These are phyloP conservation scores for Boletus rubescentipes DNA, from an alignment of 768 basidiomycete species.

Conservation along the genomic window DNA sequence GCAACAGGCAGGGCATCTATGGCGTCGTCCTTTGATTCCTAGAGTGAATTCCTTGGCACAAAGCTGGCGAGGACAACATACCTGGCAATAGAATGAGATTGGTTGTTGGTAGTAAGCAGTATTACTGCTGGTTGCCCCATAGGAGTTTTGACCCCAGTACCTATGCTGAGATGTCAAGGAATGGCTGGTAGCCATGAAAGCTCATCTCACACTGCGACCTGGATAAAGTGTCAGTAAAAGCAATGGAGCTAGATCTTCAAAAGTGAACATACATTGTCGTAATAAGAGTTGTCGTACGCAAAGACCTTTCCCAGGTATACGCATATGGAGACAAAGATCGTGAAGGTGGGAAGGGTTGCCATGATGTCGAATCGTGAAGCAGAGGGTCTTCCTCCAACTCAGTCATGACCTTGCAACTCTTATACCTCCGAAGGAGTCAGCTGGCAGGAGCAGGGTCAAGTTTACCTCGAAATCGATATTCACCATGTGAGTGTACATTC, in stretches of 20 bases:
- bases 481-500: slow-evolving; percentile 11
- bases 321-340: slow-evolving; percentile 1
- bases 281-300: slow-evolving; percentile 57
- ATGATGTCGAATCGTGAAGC: slow-evolving; percentile 9
- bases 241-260: background rate
- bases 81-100: slow-evolving; percentile 64
- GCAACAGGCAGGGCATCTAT: slow-evolving; percentile 70
- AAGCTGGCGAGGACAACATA: slow-evolving; percentile 22
- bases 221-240: slow-evolving; percentile 6
- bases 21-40: slow-evolving; percentile 50
- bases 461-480: background rate
- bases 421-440: slow-evolving; percentile 14
- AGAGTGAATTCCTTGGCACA: slow-evolving; percentile 3
- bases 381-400: background rate
- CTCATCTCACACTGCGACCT: slow-evolving; percentile 56
- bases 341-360: slow-evolving; percentile 4
- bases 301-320: slow-evolving; percentile 17
- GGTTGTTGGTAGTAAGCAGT: slow-evolving; percentile 58
- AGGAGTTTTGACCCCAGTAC: slow-evolving; percentile 78
- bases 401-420: slow-evolving; percentile 9
- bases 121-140: slow-evolving; percentile 56
- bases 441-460: background rate
- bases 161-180: slow-evolving; percentile 31
- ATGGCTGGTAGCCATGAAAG: background rate
- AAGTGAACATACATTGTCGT: slow-evolving; percentile 57